These are phyloP conservation scores for Fraxinus baroniana DNA, from an alignment of 305 asterid genomes.

Conservation along the genomic window DNA sequence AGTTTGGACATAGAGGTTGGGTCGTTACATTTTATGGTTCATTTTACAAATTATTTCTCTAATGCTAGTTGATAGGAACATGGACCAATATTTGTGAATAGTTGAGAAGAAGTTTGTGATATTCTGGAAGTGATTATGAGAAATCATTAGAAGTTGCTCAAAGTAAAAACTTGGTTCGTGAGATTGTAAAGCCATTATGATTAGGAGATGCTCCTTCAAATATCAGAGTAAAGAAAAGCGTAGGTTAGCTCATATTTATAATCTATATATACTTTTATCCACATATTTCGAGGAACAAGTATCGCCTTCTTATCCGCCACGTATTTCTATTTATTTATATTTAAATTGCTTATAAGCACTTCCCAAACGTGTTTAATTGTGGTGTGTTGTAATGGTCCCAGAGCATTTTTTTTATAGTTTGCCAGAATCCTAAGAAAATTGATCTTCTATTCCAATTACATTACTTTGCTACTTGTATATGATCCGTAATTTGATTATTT, in stretches of 20 bases:
- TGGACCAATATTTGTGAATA: too few relatives aligned
- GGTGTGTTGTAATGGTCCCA: neutral
- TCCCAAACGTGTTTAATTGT: neutral
- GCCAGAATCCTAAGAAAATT: neutral
- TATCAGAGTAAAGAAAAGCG: neutral
- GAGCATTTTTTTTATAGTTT: neutral
- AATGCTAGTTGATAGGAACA: neutral
- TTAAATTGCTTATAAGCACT: neutral
- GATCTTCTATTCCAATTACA: neutral
- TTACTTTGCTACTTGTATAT: neutral
- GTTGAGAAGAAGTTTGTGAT: neutral
- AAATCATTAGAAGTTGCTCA: neutral
- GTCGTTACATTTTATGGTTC: neutral
- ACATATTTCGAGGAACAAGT: too few relatives aligned
- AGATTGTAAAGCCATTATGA: neutral
- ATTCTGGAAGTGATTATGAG: neutral
- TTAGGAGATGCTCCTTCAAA: neutral
- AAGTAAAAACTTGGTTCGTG: neutral
- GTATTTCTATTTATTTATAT: too few relatives aligned
- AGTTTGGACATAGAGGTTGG: too few relatives aligned
- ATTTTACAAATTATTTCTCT: neutral
- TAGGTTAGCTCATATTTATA: neutral
- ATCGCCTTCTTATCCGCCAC: too few relatives aligned
- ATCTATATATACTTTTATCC: too few relatives aligned
- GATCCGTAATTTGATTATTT: neutral